phyloP scores from a whole-genome alignment of 2,329 filamentous ascomycete species.

The Penicillium corylophilum region DNA sequence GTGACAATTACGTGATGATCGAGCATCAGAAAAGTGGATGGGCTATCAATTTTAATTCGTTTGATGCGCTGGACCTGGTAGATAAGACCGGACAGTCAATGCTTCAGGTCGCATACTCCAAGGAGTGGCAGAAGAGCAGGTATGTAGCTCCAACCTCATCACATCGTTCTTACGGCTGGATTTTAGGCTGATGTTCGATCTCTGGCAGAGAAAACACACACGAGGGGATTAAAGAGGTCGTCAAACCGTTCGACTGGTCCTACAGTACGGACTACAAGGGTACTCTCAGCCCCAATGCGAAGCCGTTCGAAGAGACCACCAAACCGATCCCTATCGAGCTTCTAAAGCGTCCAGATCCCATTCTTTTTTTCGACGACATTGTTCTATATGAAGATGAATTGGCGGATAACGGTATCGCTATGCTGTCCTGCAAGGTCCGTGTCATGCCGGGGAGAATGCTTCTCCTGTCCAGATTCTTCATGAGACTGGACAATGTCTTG shows the following conservation, averaged over 20 bases:
- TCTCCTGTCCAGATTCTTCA: slow-evolving; percentile 81
- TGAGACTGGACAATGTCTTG: slow-evolving; percentile 88
- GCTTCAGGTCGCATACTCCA: slow-evolving; percentile 90
- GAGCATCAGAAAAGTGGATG: slow-evolving; percentile 73
- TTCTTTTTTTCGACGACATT: slow-evolving; percentile 94
- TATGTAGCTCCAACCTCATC: slow-evolving; percentile 32
- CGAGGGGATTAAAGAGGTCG: slow-evolving; percentile 84
- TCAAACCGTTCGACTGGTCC: slow-evolving; percentile 97
- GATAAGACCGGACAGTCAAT: slow-evolving; percentile 91
- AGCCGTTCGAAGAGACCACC: slow-evolving; percentile 46
- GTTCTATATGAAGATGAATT: slow-evolving; percentile 96
- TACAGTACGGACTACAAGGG: slow-evolving; percentile 89
- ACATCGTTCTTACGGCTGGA: slow-evolving; percentile 11
- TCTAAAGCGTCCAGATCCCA: slow-evolving; percentile 84
- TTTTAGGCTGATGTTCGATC: slow-evolving; percentile 35
- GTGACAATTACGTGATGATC: slow-evolving; percentile 82
- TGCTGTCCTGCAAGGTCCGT: slow-evolving; percentile 85
- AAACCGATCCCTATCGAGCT: slow-evolving; percentile 77
- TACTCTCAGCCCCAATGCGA: slow-evolving; percentile 51
- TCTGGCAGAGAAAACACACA: slow-evolving; percentile 69
- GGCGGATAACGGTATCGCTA: slow-evolving; percentile 92
- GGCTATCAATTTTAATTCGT: slow-evolving; percentile 77
- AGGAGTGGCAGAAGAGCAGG: slow-evolving; percentile 76
- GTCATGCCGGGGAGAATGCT: slow-evolving; percentile 90
- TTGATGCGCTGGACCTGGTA: slow-evolving; percentile 82